A percentile compares a stretch with the other conserved stretches of the same genome.
These are phyloP conservation scores for Exophiala xenobiotica DNA, from an alignment of 2,329 filamentous ascomycete genomes.

Conservation along the genomic window DNA sequence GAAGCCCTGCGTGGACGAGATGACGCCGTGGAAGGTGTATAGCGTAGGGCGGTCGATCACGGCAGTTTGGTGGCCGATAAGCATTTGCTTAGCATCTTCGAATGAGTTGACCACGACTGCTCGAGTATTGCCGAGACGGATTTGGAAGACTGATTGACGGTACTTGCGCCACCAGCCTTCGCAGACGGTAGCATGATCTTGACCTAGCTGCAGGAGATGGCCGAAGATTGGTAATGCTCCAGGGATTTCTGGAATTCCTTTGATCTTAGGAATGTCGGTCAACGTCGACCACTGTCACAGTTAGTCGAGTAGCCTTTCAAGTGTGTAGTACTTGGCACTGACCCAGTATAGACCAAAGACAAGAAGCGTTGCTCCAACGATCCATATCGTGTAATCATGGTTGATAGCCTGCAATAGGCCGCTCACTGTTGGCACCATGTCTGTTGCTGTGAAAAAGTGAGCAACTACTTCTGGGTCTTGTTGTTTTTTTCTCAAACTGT, in stretches of 20 bases:
- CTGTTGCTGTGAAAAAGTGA: too few relatives aligned
- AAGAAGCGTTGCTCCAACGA: slow-evolving; percentile 9
- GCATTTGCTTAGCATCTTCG: slow-evolving; percentile 64
- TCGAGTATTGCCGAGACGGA: slow-evolving; percentile 45
- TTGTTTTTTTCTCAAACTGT: too few relatives aligned
- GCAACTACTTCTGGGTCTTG: too few relatives aligned
- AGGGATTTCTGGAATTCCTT: slow-evolving; percentile 57
- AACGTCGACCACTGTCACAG: slow-evolving; percentile 20
- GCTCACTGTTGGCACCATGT: slow-evolving; percentile 7
- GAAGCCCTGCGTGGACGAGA: slow-evolving; percentile 69
- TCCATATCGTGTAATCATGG: slow-evolving; percentile 19
- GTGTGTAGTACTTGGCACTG: neutral
- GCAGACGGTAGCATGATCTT: slow-evolving; percentile 53
- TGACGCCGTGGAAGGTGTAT: slow-evolving; percentile 73
- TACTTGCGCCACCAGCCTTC: slow-evolving; percentile 57
- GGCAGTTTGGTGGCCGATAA: slow-evolving; percentile 70
- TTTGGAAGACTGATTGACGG: slow-evolving; percentile 58
- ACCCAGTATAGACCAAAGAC: slow-evolving; percentile 22
- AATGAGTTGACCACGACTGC: slow-evolving; percentile 74
- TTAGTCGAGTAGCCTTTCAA: neutral
- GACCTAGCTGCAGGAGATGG: slow-evolving; percentile 57
- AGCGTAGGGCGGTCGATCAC: slow-evolving; percentile 71
- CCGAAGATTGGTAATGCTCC: slow-evolving; percentile 57
- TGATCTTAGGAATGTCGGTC: slow-evolving; percentile 57
- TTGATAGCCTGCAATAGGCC: slow-evolving; percentile 18